Percentiles rank a stretch among this genome's conserved stretches.
phyloP scores from a whole-genome alignment of 2,329 filamentous ascomycete genomes.

The Chaetothyriales sp. region DNA sequence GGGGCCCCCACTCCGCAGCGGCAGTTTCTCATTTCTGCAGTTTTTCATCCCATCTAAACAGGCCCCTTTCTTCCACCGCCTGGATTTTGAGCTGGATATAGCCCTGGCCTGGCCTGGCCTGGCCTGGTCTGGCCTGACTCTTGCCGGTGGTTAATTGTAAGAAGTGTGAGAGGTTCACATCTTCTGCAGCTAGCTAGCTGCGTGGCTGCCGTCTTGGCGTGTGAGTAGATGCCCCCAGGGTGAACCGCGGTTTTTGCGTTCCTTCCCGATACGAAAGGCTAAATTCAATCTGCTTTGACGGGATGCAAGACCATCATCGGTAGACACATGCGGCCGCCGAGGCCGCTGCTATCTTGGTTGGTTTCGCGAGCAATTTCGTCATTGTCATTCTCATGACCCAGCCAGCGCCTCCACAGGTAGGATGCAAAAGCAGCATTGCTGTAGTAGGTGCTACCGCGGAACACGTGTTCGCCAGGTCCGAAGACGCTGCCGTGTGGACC shows the following conservation, averaged over 20 bases:
- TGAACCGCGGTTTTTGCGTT: not conserved
- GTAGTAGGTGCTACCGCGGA: constrained; percentile 40
- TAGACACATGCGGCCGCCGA: constrained; percentile 18
- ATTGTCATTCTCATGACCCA: constrained; percentile 26
- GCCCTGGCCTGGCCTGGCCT: no score
- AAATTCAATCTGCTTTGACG: constrained; percentile 13
- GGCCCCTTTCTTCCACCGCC: no score
- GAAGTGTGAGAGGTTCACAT: no score
- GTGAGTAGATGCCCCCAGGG: no score
- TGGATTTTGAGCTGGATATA: no score
- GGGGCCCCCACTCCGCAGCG: no score
- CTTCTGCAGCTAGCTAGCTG: no score
- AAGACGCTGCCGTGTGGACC: constrained; percentile 30
- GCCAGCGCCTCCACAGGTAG: constrained; percentile 44
- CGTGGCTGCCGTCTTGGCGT: no score
- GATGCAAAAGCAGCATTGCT: constrained; percentile 39
- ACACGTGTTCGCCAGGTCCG: constrained; percentile 41
- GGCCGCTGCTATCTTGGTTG: constrained; percentile 1
- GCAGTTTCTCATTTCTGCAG: no score
- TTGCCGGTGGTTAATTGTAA: no score
- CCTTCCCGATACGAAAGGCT: not conserved
- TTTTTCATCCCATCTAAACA: no score
- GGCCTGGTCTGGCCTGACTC: no score
- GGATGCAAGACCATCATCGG: constrained; percentile 19
- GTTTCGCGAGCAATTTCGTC: constrained; percentile 9